phyloP scores from a whole-genome alignment of 306 rosid genomes.

The Alnus glutinosa region DNA sequence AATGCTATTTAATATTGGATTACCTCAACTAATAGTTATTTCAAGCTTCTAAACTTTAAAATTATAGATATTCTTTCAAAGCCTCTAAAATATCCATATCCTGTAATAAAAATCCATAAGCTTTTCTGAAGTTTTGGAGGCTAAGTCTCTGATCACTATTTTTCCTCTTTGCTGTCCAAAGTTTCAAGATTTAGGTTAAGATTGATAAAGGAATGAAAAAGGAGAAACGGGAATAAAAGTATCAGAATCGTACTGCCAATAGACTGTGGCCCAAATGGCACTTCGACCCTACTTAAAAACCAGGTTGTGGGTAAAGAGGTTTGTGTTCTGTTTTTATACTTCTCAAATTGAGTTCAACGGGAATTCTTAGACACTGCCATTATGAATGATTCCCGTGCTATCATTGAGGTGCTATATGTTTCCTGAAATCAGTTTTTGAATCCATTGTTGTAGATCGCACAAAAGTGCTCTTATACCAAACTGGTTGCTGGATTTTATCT shows the following conservation, averaged over 20 bases:
- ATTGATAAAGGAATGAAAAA: no score
- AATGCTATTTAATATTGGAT: not conserved
- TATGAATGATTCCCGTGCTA: not conserved
- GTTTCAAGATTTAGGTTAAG: no score
- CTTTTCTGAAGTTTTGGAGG: no score
- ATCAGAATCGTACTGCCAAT: not conserved
- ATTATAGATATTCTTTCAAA: not conserved
- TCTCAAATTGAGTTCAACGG: not conserved
- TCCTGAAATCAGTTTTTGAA: no score
- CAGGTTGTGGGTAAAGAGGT: not conserved
- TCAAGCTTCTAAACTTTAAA: not conserved
- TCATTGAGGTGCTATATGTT: not conserved
- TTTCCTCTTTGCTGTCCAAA: no score
- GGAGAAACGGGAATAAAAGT: no score
- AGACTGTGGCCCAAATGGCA: not conserved
- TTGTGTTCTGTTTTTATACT: not conserved
- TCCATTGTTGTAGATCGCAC: no score
- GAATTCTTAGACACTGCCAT: not conserved
- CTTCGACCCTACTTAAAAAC: not conserved
- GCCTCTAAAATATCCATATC: no score
- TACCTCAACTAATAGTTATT: not conserved
- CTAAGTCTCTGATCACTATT: no score
- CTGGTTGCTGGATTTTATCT: no score
- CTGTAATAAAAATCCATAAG: no score
- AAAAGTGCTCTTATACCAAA: no score